phyloP scores from a whole-genome alignment of 1,284 basidiomycete genomes.

The Rhodotorula sp. region DNA sequence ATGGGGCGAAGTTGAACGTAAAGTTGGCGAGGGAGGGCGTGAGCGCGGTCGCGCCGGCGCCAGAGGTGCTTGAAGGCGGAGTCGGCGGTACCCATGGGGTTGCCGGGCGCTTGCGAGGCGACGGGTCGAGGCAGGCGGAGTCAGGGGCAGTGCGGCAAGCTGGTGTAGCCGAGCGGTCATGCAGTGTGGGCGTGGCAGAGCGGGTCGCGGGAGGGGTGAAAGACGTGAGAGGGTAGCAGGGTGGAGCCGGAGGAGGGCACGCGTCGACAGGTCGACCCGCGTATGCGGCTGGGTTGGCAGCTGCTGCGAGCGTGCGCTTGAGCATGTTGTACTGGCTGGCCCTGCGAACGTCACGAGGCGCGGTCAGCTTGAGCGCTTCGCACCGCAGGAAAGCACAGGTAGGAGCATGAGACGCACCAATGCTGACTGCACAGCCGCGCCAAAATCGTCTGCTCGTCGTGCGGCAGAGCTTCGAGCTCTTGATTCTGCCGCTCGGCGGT shows the following conservation, averaged over 20 bases:
- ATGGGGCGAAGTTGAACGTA: constrained; percentile 1
- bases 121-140: no score
- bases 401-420: constrained; percentile 14
- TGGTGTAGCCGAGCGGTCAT: no score
- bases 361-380: not conserved
- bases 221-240: not conserved
- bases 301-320: constrained; percentile 24
- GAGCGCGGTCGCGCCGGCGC: not conserved
- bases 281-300: not conserved
- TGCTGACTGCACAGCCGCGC: constrained; percentile 28
- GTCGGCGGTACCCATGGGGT: not conserved
- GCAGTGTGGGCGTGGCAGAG: no score
- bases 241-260: not conserved
- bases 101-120: not conserved
- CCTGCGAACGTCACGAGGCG: not conserved
- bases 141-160: no score
- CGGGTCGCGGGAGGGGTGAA: not conserved
- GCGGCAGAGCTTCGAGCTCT: constrained; percentile 12
- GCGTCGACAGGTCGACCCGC: not conserved
- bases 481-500: constrained; percentile 24
- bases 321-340: constrained; percentile 35
- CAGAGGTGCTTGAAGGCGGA: not conserved
- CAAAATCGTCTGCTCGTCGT: not conserved
- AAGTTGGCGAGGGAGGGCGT: constrained; percentile 16
- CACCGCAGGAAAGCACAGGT: not conserved